Base-by-base conservation (phyloP, 495 filamentous ascomycete genomes). In the Stereocaulon alpinum region DNA sequence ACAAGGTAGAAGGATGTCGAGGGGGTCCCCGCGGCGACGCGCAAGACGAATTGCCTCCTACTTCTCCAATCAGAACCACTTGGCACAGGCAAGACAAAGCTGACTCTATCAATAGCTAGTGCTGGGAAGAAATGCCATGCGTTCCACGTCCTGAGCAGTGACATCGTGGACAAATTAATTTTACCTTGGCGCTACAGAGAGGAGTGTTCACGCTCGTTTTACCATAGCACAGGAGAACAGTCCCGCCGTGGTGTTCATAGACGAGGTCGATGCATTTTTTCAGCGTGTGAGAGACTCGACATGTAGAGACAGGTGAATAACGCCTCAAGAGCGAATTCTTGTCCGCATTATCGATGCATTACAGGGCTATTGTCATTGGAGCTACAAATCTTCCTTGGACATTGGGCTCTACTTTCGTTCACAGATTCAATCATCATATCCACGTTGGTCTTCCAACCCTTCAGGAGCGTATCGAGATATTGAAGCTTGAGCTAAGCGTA, bases 141-240 rank as follows among this genome's bases (percentile, higher is more conserved):
- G 20, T 59, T 49, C 24, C 43, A 40, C 6, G 44, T 47, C 18
- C 6, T 22, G 14, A 20, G 44, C 22, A 34, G 40, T 15, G 15
- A 43, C 29, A 24, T 61, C 40, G 34, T 61, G 12, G 50, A 55
- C 49, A 61, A 55, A 37, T n/a, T n/a, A n/a, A n/a, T n/a, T n/a
- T n/a, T 55, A 34, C 27, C 30, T 43, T n/a, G 58, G 58, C 9
- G 37, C 30, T 18, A 15, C 37, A 3, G 58, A 55, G n/a, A 40
- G 41, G 12, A 61, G 27, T 27, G 51, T 55, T 37, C 37, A 30
- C 32, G 58, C 49, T 34, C 40, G 57, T 10, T 61, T 55, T 17
- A 47, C n/a, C 6, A 49, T 61, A 30, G 58, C 58, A 17, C 22
- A 41, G n/a, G 49, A 55, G 34, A 55, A 61, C 14, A 20, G 6